Evolutionary conservation across 2,329 filamentous ascomycete genomes (phyloP), one percentile per base, ranked within the genome.

Genomic region (Chaetomiaceae sp.): DNA sequence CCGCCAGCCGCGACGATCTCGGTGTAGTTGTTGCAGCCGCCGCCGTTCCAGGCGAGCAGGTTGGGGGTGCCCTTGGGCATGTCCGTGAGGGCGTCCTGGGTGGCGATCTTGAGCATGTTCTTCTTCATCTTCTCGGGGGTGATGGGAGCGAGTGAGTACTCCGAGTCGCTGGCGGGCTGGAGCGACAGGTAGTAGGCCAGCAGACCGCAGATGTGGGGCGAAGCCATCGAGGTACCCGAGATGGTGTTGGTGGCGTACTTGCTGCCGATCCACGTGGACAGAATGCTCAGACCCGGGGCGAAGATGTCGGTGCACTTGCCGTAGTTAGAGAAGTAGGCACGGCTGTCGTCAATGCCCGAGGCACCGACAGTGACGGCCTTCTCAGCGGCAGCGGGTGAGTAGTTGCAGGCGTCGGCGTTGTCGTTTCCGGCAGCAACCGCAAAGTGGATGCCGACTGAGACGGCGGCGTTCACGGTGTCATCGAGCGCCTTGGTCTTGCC

Each of bases 251-350:
- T 84, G 67, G 94, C 92, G 67, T 92, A 86, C 74, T 94, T 88
- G 83, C 87, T 92, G 70, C 95, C 94, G 66, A 95, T 96, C 94
- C 94, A 99, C 71, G 94, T 97, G 61, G 94, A 99, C 66, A 89
- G 83, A 66, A 99, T 96, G 85, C 90, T 96, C 67, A 96, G 81
- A 68, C 94, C 94, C 57, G 94, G 94, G 59, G 91, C 94, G 67
- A 99, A 99, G 80, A 99, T 96, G 75, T 99, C 94, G 71, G 92
- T 96, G 83, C 94, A 99, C 81, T 92, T 94, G 73, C 94, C 94
- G 74, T 86, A 97, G 88, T 99, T 99, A 84, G 95, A 99, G 85
- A 99, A 99, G 84, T 97, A 99, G 61, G 94, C 94, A 75, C 94
- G 92, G 80, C 90, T 89, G 70, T 99, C 94, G 67, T 87, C 84